Base-by-base conservation (phyloP, 2,329 filamentous ascomycete species). In the Fusarium torreyae region DNA sequence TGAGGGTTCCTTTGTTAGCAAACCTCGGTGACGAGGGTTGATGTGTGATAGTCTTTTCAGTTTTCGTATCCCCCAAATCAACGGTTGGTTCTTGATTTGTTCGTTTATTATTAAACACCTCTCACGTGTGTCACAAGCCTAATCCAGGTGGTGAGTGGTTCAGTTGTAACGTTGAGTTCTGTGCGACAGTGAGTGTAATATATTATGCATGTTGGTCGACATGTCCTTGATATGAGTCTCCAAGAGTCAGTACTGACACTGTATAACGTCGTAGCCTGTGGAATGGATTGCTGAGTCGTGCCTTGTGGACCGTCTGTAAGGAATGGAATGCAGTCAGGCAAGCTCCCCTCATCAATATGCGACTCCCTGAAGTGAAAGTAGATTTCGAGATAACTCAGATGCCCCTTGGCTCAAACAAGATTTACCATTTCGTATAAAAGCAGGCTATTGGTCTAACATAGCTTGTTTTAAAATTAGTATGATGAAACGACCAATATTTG, bases 161-260 rank as follows among this genome's bases (percentile, higher is more conserved):
- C 51, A 18, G 28, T 20, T 63, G 66, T 51, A 69, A 69, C 61
- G 40, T 63, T 63, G 40, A 63, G 51, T 57, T 39, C 36, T 46
- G 38, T 58, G 51, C 38, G 31, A 57, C 46, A 31, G 20, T 51
- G 18, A 51, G 22, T 20, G 18, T 22, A 22, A 26, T 57, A 26
- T 36, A 31, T 26, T 38, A 34, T 51, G 22, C 14, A 34, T 48
- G 48, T 26, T 64, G 40, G 36, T 22, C 24, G 22, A n/a, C 56
- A 18, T 24, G n/a, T 18, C 22, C 45, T 51, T 22, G 20, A 51
- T 33, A 13, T 39, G 22, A n/a, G 9, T 38, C 24, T 28, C 20
- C 17, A 42, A 3, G 18, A 13, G 34, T 48, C 15, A 14, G 31
- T 31, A 42, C 56, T 31, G 17, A 17, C 49, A 48, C 44, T 48